These are phyloP conservation scores for Dactylellina haptotyla DNA, from an alignment of 2,329 filamentous ascomycete genomes.

Conservation along the genomic window DNA sequence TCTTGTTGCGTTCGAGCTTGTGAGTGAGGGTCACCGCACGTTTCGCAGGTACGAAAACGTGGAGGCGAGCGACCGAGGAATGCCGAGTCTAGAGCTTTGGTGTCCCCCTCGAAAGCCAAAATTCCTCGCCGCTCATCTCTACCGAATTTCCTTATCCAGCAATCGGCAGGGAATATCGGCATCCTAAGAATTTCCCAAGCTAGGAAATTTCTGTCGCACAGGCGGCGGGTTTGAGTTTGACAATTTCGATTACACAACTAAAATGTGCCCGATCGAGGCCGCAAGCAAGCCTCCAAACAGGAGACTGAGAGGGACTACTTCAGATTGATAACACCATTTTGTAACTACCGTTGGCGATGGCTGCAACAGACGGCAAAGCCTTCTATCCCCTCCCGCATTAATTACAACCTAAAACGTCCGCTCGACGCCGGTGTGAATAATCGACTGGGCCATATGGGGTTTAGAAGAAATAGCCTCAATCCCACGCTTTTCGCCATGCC, in stretches of 20 bases:
- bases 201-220: constrained; percentile 7
- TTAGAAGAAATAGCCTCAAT: constrained; percentile 15
- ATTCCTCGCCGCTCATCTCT: constrained; percentile 32
- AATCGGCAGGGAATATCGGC: constrained; percentile 27
- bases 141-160: constrained; percentile 42
- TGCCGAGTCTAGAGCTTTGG: not conserved
- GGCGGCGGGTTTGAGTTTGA: constrained; percentile 14
- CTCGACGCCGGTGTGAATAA: constrained; percentile 30
- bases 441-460: constrained; percentile 16
- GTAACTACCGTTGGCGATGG: not conserved
- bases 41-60: constrained; percentile 27
- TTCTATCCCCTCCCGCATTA: not conserved
- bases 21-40: constrained; percentile 12
- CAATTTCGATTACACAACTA: constrained; percentile 39
- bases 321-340: no score
- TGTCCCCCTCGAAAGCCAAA: not conserved
- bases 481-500: constrained; percentile 4
- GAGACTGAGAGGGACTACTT: no score
- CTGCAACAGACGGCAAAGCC: not conserved
- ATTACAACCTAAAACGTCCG: not conserved
- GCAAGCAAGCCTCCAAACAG: not conserved
- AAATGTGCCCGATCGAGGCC: constrained; percentile 9
- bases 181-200: constrained; percentile 14
- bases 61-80: constrained; percentile 11
- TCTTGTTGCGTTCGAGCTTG: constrained; percentile 9